Evolutionary conservation across 2,329 filamentous ascomycete genomes (phyloP).

Genomic region (Ophiobolus disseminans): DNA sequence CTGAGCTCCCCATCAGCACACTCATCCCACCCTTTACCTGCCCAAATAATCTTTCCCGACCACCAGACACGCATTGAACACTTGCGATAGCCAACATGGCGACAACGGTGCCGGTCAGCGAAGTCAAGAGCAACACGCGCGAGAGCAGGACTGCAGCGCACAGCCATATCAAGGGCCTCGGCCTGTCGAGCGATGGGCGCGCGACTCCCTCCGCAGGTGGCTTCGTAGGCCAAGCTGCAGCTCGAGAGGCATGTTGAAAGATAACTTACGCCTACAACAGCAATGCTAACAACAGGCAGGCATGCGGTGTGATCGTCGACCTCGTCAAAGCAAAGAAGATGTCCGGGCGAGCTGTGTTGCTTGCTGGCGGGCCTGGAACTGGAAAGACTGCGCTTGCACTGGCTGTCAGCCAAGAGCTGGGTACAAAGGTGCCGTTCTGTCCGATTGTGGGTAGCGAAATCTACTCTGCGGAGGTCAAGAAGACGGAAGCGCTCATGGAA

Average conservation of each 20-base stretch:
- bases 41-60: background rate
- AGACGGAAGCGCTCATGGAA: constrained; percentile 99
- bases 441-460: constrained; percentile 98
- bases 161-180: constrained; percentile 96
- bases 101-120: constrained; percentile 65
- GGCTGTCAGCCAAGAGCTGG: constrained; percentile 94
- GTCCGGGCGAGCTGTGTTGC: constrained; percentile 90
- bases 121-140: constrained; percentile 92
- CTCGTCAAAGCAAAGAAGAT: constrained; percentile 96
- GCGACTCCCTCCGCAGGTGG: constrained; percentile 76
- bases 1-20: constrained; percentile 5
- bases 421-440: constrained; percentile 98
- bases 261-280: background rate
- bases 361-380: constrained; percentile 90
- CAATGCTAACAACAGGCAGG: constrained; percentile 58
- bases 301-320: constrained; percentile 94
- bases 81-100: constrained; percentile 38
- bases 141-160: constrained; percentile 95
- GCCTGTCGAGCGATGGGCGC: constrained; percentile 80
- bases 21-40: constrained; percentile 1
- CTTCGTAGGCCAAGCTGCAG: constrained; percentile 87
- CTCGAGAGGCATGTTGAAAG: constrained; percentile 74
- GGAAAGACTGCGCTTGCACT: constrained; percentile 97
- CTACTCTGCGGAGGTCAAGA: constrained; percentile 98
- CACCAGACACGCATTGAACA: constrained; percentile 5